phyloP scores from a whole-genome alignment of 768 basidiomycete genomes.

The Lentinula edodes region DNA sequence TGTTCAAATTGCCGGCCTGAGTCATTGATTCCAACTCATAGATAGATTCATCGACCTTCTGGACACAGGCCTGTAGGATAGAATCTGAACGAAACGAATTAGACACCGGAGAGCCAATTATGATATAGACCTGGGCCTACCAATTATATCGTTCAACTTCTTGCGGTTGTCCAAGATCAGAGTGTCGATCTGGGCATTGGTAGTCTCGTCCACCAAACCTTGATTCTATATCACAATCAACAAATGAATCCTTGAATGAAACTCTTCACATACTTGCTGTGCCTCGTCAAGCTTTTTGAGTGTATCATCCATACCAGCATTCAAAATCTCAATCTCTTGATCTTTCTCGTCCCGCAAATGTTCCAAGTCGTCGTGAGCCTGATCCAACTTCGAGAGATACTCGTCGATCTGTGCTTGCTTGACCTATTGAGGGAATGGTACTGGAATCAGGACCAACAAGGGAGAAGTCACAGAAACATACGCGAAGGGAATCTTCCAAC shows the following conservation, averaged over 20 bases:
- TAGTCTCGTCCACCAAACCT: constrained; percentile 81
- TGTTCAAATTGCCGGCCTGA: constrained; percentile 89
- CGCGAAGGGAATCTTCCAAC: constrained; percentile 91
- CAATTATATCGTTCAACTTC: constrained; percentile 96
- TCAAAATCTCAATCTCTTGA: constrained; percentile 90
- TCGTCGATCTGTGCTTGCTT: constrained; percentile 98
- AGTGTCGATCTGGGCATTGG: constrained; percentile 95
- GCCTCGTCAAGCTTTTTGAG: constrained; percentile 83
- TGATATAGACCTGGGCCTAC: constrained; percentile 28
- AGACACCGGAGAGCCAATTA: background rate
- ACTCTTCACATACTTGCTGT: constrained; percentile 53
- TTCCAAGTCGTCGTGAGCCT: constrained; percentile 70
- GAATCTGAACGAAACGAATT: constrained; percentile 59
- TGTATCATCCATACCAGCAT: constrained; percentile 92
- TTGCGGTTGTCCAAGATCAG: constrained; percentile 96
- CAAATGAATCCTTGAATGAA: constrained; percentile 11
- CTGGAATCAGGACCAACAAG: constrained; percentile 3
- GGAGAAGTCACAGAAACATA: constrained; percentile 31
- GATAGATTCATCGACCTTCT: constrained; percentile 95
- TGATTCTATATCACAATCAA: constrained; percentile 49
- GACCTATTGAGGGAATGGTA: constrained; percentile 39
- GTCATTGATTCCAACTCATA: constrained; percentile 97
- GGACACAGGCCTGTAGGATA: constrained; percentile 91
- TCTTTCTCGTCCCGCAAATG: constrained; percentile 92
- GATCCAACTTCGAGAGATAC: constrained; percentile 74